phyloP scores from a whole-genome alignment of 1,139 yeast species.

The Dujonia santamariae region DNA sequence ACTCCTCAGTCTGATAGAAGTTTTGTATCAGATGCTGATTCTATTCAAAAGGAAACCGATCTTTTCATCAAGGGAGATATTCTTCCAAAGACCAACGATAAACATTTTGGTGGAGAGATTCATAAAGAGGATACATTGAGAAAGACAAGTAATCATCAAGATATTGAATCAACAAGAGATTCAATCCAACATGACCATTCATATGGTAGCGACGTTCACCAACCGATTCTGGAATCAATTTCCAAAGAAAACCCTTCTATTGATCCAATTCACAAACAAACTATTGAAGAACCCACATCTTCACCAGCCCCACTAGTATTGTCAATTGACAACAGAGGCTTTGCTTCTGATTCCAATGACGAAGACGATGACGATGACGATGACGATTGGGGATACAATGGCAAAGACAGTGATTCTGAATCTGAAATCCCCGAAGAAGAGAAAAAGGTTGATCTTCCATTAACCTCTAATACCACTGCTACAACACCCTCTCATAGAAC shows the following conservation, averaged over 20 bases:
- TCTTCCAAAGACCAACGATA: too few species aligned
- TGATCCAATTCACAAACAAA: too few species aligned
- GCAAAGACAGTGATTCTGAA: slow-evolving; percentile 20
- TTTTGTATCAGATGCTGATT: slow-evolving; percentile 35
- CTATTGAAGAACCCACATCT: slow-evolving; percentile 5
- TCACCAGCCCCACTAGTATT: slow-evolving; percentile 21
- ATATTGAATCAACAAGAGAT: too few species aligned
- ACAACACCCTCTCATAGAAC: too few species aligned
- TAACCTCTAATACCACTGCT: slow-evolving; percentile 5
- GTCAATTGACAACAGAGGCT: slow-evolving; percentile 21
- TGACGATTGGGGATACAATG: slow-evolving; percentile 24
- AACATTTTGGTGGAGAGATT: neutral
- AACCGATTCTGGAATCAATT: too few species aligned
- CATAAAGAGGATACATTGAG: too few species aligned
- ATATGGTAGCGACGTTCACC: too few species aligned
- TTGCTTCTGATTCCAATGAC: slow-evolving; percentile 8
- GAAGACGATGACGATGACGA: slow-evolving; percentile 9
- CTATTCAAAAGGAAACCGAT: slow-evolving; percentile 29
- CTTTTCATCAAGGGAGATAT: slow-evolving; percentile 1
- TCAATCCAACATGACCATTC: too few species aligned
- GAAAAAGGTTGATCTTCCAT: neutral
- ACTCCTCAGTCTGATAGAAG: slow-evolving; percentile 35
- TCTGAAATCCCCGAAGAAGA: slow-evolving; percentile 8
- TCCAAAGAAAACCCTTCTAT: too few species aligned
- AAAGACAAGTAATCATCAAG: too few species aligned